These are phyloP conservation scores for Lentinula detonsa DNA, from an alignment of 768 basidiomycete species.

Conservation along the genomic window DNA sequence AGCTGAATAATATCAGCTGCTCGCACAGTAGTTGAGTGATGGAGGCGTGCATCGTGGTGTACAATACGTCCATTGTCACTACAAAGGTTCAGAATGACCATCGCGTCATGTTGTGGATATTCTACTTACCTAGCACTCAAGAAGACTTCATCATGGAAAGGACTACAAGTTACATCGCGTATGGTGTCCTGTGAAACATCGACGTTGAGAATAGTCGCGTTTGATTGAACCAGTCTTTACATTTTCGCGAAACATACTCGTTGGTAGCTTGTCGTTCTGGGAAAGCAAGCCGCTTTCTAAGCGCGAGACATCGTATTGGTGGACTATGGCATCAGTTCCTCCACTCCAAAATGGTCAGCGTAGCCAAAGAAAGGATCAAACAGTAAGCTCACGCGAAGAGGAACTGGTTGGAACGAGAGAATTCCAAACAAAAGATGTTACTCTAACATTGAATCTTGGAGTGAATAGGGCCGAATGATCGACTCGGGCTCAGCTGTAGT, in stretches of 20 bases:
- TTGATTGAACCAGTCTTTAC: constrained; percentile 8
- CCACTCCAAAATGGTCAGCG: constrained; percentile 31
- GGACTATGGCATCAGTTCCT: constrained; percentile 44
- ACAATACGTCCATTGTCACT: constrained; percentile 71
- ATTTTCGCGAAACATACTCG: not conserved
- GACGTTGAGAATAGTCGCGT: not conserved
- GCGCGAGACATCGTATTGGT: constrained; percentile 48
- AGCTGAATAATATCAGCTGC: constrained; percentile 51
- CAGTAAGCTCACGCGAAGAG: constrained; percentile 52
- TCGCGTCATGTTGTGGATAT: not conserved
- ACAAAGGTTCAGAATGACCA: not conserved
- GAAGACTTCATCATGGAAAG: constrained; percentile 61
- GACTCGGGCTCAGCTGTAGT: not conserved
- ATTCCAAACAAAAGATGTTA: constrained; percentile 66
- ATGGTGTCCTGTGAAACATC: constrained; percentile 48
- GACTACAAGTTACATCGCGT: constrained; percentile 59
- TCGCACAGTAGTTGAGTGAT: constrained; percentile 19
- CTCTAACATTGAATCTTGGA: constrained; percentile 31
- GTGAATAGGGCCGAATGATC: constrained; percentile 10
- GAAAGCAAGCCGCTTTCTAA: constrained; percentile 16
- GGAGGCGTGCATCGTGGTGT: constrained; percentile 52
- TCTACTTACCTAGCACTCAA: constrained; percentile 56
- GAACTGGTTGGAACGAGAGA: constrained; percentile 61
- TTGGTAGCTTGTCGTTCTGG: not conserved
- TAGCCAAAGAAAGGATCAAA: not conserved